A percentile compares a stretch with the other conserved stretches of the same genome.
These are phyloP conservation scores for Nakaseomyces bracarensis DNA, from an alignment of 1,139 yeast species.

Conservation along the genomic window DNA sequence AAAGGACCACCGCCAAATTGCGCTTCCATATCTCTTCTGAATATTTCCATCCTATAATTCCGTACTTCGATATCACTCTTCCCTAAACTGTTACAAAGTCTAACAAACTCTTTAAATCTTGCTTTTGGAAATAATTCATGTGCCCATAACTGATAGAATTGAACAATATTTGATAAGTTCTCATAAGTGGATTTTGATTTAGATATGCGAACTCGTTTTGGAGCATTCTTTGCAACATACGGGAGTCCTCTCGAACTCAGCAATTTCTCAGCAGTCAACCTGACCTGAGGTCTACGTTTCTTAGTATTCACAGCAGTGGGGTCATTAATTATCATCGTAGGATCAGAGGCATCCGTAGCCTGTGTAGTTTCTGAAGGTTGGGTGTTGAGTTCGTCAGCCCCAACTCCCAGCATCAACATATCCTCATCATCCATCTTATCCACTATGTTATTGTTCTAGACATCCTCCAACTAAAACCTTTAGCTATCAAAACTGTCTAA, in stretches of 20 bases:
- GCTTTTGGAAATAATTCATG: constrained; percentile 75
- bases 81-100: constrained; percentile 27
- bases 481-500: no score
- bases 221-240: constrained; percentile 37
- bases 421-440: constrained; percentile 8
- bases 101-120: constrained; percentile 52
- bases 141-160: constrained; percentile 78
- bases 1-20: constrained; percentile 10
- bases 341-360: neutral
- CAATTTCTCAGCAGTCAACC: constrained; percentile 44
- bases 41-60: constrained; percentile 24
- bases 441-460: neutral
- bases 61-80: constrained; percentile 23
- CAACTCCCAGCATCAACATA: constrained; percentile 4
- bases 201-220: constrained; percentile 37
- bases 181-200: constrained; percentile 36
- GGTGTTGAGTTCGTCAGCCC: neutral
- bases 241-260: constrained; percentile 43
- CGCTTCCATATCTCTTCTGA: constrained; percentile 22
- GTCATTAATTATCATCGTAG: constrained; percentile 12
- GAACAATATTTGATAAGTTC: constrained; percentile 44
- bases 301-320: constrained; percentile 20
- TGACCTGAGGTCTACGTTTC: constrained; percentile 27
- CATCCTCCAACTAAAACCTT: no score
- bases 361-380: neutral